A percentile compares a stretch with the other conserved stretches of the same genome.
These are phyloP conservation scores for Volvox carteri DNA, from an alignment of 163 green algal species.

Conservation along the genomic window DNA sequence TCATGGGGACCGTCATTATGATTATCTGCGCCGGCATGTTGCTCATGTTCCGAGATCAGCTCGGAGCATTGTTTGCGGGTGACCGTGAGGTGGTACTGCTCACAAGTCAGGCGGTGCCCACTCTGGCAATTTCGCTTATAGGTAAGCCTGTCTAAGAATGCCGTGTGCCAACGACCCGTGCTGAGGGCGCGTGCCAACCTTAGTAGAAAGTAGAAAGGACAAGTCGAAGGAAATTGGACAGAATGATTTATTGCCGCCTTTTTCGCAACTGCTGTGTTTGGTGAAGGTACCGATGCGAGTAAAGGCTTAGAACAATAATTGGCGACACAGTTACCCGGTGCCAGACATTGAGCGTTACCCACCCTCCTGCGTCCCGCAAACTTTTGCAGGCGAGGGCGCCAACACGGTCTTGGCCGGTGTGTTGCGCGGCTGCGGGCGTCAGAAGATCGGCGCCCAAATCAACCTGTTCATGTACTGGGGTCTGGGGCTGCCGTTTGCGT, in stretches of 20 bases:
- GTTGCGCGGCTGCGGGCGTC: constrained; percentile 73
- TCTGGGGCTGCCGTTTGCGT: constrained; percentile 72
- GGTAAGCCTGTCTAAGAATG: constrained; percentile 56
- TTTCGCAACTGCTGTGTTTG: too few relatives aligned
- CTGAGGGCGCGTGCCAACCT: neutral
- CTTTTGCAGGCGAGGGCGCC: constrained; percentile 72
- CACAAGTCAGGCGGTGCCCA: constrained; percentile 71
- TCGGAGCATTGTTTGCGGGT: constrained; percentile 66
- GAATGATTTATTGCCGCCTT: too few relatives aligned
- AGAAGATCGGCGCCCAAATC: constrained; percentile 74
- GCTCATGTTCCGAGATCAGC: constrained; percentile 61
- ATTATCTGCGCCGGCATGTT: constrained; percentile 58
- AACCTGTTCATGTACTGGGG: constrained; percentile 77
- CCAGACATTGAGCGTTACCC: too few relatives aligned
- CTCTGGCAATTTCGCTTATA: constrained; percentile 72
- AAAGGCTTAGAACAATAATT: too few relatives aligned
- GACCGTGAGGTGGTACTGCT: constrained; percentile 70
- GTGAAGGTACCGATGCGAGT: too few relatives aligned
- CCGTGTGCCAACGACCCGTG: too few relatives aligned
- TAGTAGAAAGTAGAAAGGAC: too few relatives aligned
- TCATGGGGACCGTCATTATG: constrained; percentile 74
- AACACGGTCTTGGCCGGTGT: constrained; percentile 77
- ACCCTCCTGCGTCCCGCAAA: too few relatives aligned
- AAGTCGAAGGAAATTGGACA: too few relatives aligned
- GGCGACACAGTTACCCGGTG: too few relatives aligned